These are phyloP conservation scores for Hericium erinaceus DNA, from an alignment of 768 basidiomycete genomes.

Conservation along the genomic window DNA sequence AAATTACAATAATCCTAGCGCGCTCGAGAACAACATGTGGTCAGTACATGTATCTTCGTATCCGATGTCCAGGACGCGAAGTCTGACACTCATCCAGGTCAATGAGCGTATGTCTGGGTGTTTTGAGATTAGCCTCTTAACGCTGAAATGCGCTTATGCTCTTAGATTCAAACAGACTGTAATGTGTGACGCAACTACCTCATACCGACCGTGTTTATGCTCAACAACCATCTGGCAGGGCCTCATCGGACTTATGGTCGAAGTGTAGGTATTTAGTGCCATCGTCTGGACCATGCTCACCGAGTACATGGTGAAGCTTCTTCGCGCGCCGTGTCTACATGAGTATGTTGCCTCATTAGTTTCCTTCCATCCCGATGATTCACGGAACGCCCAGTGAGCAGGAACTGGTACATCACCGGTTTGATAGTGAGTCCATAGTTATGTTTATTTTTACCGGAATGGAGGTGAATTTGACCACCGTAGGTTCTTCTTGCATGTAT, in stretches of 20 bases:
- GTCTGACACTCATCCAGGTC: slow-evolving; percentile 1
- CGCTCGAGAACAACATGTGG: slow-evolving; percentile 33
- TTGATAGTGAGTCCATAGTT: slow-evolving; percentile 29
- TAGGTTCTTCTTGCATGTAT: slow-evolving; percentile 32
- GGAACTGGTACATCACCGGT: slow-evolving; percentile 30
- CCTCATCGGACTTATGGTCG: neutral
- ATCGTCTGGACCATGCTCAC: too few species aligned
- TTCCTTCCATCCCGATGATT: neutral
- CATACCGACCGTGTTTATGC: neutral
- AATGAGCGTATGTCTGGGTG: slow-evolving; percentile 13
- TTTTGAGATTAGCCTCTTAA: neutral
- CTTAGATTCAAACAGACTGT: neutral
- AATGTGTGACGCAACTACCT: neutral
- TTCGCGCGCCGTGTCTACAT: neutral
- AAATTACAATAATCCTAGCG: slow-evolving; percentile 31
- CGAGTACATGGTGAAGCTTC: neutral
- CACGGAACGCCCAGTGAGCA: slow-evolving; percentile 29
- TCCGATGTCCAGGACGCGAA: neutral
- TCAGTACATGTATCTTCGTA: slow-evolving; percentile 14
- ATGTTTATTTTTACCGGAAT: neutral
- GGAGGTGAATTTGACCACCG: neutral
- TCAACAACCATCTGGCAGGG: neutral
- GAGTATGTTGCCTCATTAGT: neutral
- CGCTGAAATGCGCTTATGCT: neutral
- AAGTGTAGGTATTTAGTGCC: neutral